Base-by-base conservation (phyloP, 805 yeast genomes). In the Peterozyma xylosa region DNA sequence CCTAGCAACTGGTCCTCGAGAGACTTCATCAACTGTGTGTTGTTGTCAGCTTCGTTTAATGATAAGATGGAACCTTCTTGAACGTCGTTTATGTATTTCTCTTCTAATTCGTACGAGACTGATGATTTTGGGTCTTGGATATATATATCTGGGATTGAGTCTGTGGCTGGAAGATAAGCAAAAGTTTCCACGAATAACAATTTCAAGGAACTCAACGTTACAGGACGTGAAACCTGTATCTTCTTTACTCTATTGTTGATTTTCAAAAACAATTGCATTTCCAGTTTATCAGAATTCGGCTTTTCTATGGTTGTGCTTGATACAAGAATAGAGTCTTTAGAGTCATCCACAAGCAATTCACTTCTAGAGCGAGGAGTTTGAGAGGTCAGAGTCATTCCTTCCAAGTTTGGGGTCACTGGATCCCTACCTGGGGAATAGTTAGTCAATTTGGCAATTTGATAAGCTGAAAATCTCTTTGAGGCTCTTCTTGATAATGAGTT, bases 381-480 rank as follows among this genome's bases (percentile, higher is more conserved):
- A 11, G 58, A 51, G 7, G 27, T 21, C 27, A 21, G 27, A 21
- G 7, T 21, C 27, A 21, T 7, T 7, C 4, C 27, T 21, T 21
- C 27, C 27, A 21, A 21, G 27, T 21, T 21, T 9, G 62, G 60
- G 41, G 43, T 62, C 53, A 9, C 59, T 48, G 58, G 32, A 55
- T 58, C 46, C 51, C 55, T 45, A 51, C 44, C 45, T 55, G 10
- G 73, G 57, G 47, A 64, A 65, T 42, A 44, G 48, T 73, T 78
- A 0, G 86, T 68, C 10, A 86, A 69, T 54, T 84, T 86, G 1
- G 95, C 87, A 62, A 82, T 82, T 56, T 91, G 98, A 48, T 90
- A 91, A 0, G 97, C 96, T 5, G 96, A 88, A 57, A 84, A 91
- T 44, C 99, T 70, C 53, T 91, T 83, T 0, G 97, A 90, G 0